Conservation (phyloP, 768 basidiomycete genomes). For the Boletus coccyginus region DNA sequence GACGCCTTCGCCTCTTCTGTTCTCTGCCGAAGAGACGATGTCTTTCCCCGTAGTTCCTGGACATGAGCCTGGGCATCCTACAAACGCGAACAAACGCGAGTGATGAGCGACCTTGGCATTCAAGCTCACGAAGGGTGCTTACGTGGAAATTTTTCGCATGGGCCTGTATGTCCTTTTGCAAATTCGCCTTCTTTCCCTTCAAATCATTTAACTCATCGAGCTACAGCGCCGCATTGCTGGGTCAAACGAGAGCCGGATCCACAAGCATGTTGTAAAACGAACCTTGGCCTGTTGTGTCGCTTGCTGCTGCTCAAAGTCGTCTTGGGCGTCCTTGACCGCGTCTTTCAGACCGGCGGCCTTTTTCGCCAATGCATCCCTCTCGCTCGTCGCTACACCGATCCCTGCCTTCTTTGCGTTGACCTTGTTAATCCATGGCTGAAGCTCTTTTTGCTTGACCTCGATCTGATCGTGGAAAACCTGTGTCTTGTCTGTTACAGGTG, state of each 20-base stretch:
- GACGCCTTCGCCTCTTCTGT: conserved; percentile 87
- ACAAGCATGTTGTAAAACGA: neutral
- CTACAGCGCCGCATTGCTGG: conserved; percentile 5
- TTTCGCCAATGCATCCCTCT: conserved; percentile 75
- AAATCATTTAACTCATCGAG: conserved; percentile 18
- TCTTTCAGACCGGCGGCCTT: conserved; percentile 62
- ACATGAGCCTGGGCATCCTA: conserved; percentile 40
- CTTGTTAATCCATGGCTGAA: conserved; percentile 92
- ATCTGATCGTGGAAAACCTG: conserved; percentile 93
- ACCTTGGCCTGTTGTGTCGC: conserved; percentile 61
- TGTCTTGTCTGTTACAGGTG: conserved; percentile 71
- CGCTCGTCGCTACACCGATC: conserved; percentile 81
- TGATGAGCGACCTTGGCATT: neutral
- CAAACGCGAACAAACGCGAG: neutral
- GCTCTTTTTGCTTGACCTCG: conserved; percentile 86
- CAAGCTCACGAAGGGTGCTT: conserved; percentile 5
- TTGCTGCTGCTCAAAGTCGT: conserved; percentile 43
- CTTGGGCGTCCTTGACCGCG: conserved; percentile 48
- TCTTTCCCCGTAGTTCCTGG: conserved; percentile 52
- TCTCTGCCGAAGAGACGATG: conserved; percentile 65
- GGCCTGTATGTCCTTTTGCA: conserved; percentile 42
- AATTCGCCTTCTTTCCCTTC: conserved; percentile 16
- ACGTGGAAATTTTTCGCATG: conserved; percentile 56
- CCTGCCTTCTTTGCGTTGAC: conserved; percentile 82
- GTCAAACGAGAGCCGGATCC: neutral